phyloP scores from a whole-genome alignment of 1,139 yeast genomes.

The Yamadazyma triangularis region DNA sequence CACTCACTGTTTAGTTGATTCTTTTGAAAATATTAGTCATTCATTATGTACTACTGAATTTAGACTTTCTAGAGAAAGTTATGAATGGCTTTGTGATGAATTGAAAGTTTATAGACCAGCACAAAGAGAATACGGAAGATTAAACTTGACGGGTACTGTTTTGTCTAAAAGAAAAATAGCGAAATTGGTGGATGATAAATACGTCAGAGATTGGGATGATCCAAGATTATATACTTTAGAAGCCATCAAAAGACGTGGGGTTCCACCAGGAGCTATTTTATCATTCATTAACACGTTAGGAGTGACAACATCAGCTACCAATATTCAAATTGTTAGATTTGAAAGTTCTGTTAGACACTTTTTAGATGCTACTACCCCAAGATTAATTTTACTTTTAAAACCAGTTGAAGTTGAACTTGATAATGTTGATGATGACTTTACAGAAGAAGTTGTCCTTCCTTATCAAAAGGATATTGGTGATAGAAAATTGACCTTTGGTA shows the following conservation, averaged over 20 bases:
- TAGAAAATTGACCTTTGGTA: conserved; percentile 74
- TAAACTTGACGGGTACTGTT: conserved; percentile 91
- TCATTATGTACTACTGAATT: conserved; percentile 96
- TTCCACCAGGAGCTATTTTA: conserved; percentile 98
- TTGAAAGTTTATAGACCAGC: conserved; percentile 96
- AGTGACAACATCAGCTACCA: conserved; percentile 89
- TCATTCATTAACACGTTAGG: conserved; percentile 93
- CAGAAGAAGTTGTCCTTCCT: conserved; percentile 71
- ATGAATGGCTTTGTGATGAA: conserved; percentile 98
- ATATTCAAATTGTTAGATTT: conserved; percentile 84
- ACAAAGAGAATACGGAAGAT: conserved; percentile 96
- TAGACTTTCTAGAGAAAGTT: conserved; percentile 84
- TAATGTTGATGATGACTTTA: conserved; percentile 71
- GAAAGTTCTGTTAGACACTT: conserved; percentile 85
- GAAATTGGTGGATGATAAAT: conserved; percentile 73
- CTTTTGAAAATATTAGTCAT: conserved; percentile 92
- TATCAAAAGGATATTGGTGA: conserved; percentile 72
- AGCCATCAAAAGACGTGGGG: conserved; percentile 94
- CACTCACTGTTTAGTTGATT: conserved; percentile 98
- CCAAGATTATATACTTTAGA: conserved; percentile 94
- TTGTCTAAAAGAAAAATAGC: conserved; percentile 95
- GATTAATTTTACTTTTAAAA: conserved; percentile 88
- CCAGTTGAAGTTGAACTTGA: conserved; percentile 84
- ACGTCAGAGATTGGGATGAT: conserved; percentile 97
- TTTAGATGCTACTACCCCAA: conserved; percentile 88